phyloP scores from a whole-genome alignment of 352 stramenopile genomes.

The Globisporangium carolinianum region DNA sequence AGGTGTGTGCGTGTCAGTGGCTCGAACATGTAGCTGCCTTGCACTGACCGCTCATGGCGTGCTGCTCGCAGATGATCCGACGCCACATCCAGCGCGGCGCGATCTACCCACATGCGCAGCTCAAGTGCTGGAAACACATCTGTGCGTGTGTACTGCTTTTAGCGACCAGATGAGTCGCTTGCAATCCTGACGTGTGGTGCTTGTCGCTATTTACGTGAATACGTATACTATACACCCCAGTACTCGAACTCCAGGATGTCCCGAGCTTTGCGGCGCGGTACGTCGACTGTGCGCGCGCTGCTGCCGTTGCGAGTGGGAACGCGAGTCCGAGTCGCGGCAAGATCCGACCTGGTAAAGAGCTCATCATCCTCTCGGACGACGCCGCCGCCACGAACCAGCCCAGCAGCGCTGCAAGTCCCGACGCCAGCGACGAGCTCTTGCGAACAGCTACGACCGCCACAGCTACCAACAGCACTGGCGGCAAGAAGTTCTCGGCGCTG shows the following conservation, averaged over 20 bases:
- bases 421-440: conserved; percentile 15
- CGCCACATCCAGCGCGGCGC: conserved; percentile 64
- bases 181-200: background rate
- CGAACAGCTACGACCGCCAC: conserved; percentile 2
- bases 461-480: background rate
- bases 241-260: conserved; percentile 68
- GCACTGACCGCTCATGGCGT: too few relatives aligned
- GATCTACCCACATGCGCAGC: conserved; percentile 47
- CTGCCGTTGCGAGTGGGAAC: conserved; percentile 5
- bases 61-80: conserved; percentile 44
- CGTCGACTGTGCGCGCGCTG: conserved; percentile 5
- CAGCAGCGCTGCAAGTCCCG: conserved; percentile 1
- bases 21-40: background rate
- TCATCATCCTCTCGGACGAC: conserved; percentile 62
- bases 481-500: conserved; percentile 52
- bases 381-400: background rate
- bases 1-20: conserved; percentile 21
- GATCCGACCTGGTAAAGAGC: conserved; percentile 64
- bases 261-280: conserved; percentile 26
- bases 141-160: conserved; percentile 15
- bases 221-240: conserved; percentile 10
- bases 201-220: background rate
- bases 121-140: conserved; percentile 80
- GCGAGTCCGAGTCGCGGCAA: conserved; percentile 67
- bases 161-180: background rate